Percentiles rank a stretch among this genome's conserved stretches.
Evolutionary conservation across 192 early-diverging fungal species (phyloP).

Genomic region (Linnemannia hyalina): DNA sequence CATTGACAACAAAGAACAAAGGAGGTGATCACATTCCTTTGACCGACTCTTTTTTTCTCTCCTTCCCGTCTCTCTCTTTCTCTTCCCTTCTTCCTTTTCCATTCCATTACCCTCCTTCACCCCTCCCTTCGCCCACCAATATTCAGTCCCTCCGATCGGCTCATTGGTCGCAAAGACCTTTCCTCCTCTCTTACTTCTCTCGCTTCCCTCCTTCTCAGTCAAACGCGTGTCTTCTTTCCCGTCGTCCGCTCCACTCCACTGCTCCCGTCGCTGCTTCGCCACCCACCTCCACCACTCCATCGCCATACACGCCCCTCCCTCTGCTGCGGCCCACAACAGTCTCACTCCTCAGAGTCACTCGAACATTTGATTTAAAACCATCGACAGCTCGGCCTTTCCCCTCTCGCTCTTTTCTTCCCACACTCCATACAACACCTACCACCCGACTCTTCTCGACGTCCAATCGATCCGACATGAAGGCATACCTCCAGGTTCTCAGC

Average conservation of each 20-base stretch:
- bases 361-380: background rate
- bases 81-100: too few species aligned
- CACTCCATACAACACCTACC: background rate
- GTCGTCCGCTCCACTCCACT: background rate
- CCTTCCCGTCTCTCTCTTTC: too few species aligned
- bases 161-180: slow-evolving; percentile 39
- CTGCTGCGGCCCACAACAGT: slow-evolving; percentile 9
- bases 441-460: slow-evolving; percentile 46
- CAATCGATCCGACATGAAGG: slow-evolving; percentile 58
- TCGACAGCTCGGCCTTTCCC: background rate
- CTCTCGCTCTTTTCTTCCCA: background rate
- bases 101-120: slow-evolving; percentile 1
- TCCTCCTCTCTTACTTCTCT: background rate
- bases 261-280: background rate
- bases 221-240: background rate
- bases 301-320: background rate
- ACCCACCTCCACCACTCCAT: background rate
- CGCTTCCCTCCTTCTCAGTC: background rate
- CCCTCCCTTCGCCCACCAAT: slow-evolving; percentile 20
- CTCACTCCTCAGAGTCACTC: background rate
- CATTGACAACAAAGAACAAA: background rate
- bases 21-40: background rate
- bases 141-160: slow-evolving; percentile 34
- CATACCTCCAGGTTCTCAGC: slow-evolving; percentile 66
- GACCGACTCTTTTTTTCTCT: too few species aligned